Base-by-base conservation (phyloP, 2,329 filamentous ascomycete genomes). In the Penicillium sp. region DNA sequence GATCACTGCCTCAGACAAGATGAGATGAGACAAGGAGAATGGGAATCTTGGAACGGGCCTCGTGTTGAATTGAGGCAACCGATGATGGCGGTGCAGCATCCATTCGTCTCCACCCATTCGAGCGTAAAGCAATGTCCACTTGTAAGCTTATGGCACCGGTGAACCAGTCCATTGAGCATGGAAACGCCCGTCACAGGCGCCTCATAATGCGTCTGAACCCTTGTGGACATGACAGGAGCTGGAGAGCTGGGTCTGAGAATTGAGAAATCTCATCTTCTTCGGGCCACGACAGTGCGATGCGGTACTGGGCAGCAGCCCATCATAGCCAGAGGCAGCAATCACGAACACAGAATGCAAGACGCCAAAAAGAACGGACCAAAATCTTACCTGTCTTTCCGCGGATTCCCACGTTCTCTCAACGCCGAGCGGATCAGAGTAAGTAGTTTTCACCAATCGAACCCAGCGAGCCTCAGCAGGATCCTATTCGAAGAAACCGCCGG, bases 351-450 rank as follows among this genome's bases (percentile, higher is more conserved):
- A 42, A 42, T 40, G 39, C 18, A 50, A 20, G 36, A 46, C 41
- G 13, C 20, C 18, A 24, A 50, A 13, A 40, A 32, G 10, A 33
- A 34, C 39, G 20, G 45, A 46, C 47, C 32, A 23, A 27, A 18
- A 37, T 45, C 65, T 56, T 56, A 77, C 75, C 68, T 69, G 69
- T 51, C 75, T 64, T 56, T 78, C 75, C 4, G 72, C 73, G 6
- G 72, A 73, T 55, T 78, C 75, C 75, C 75, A 78, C 13, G 69
- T 71, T 45, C 75, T 65, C 49, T 72, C 58, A 7, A 73, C 66
- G 4, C 75, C 75, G 20, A 72, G 56, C 0, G 75, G 75, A 54
- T 78, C 75, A 26, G 58, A 60, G 54, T 77, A 78, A 3, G 67
- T 75, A 9, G 69, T 71, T 52, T 75, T 76, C 24, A 75, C 65